These are phyloP conservation scores for Thuja plicata DNA, from an alignment of 83 land plant species.

Conservation along the genomic window DNA sequence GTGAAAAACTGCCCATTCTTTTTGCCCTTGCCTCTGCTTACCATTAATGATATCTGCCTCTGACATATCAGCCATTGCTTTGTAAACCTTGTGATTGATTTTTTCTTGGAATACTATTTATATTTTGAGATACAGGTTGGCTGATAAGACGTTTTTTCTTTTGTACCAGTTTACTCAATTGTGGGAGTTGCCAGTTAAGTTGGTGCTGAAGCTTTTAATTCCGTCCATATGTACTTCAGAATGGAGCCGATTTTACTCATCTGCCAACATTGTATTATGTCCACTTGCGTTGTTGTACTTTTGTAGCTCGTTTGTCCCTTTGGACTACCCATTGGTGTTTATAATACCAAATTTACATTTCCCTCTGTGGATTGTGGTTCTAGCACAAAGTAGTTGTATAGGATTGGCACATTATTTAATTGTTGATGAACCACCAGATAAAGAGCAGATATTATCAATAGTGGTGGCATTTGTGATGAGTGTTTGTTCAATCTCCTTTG, in stretches of 20 bases:
- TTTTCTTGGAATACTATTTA: neutral
- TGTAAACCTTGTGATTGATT: neutral
- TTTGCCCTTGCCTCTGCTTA: neutral
- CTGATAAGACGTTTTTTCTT: slow-evolving; percentile 1
- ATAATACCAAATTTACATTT: slow-evolving; percentile 57
- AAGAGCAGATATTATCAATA: slow-evolving; percentile 46
- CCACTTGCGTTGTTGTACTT: slow-evolving; percentile 75
- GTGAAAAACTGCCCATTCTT: neutral
- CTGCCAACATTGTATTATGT: slow-evolving; percentile 77
- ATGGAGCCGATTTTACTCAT: slow-evolving; percentile 75
- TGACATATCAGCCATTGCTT: neutral
- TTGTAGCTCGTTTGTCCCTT: slow-evolving; percentile 64
- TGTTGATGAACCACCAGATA: slow-evolving; percentile 67
- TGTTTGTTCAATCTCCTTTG: slow-evolving; percentile 88
- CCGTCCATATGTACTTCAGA: slow-evolving; percentile 64
- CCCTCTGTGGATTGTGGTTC: slow-evolving; percentile 81
- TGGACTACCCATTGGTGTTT: slow-evolving; percentile 64
- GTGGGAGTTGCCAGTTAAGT: slow-evolving; percentile 60
- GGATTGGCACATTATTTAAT: slow-evolving; percentile 64
- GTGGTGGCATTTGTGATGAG: slow-evolving; percentile 84
- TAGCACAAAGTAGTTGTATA: slow-evolving; percentile 57
- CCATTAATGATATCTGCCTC: neutral
- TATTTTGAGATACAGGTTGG: neutral
- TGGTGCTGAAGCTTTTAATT: slow-evolving; percentile 71
- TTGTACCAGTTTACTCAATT: slow-evolving; percentile 48